Conservation (phyloP, 163 green algal species). For the Scenedesmus sp. region DNA sequence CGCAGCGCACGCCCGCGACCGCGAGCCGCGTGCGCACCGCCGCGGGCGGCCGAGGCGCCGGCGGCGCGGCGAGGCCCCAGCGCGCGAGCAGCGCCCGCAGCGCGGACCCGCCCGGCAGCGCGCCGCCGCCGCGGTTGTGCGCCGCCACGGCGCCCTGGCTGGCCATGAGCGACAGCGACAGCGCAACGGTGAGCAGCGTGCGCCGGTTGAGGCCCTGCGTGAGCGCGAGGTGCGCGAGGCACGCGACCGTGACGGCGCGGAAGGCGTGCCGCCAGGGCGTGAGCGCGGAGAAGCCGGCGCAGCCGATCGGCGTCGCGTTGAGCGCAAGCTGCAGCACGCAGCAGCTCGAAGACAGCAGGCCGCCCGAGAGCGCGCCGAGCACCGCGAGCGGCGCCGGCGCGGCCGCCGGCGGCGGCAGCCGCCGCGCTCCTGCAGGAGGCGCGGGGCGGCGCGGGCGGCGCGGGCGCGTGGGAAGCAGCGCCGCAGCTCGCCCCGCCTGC, state of each 20-base stretch:
- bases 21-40: neutral
- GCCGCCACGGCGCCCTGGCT: constrained; percentile 23
- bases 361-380: too few relatives aligned
- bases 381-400: too few relatives aligned
- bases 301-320: constrained; percentile 43
- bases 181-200: constrained; percentile 3
- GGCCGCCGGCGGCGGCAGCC: too few relatives aligned
- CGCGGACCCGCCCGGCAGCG: neutral
- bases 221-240: constrained; percentile 1
- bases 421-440: too few relatives aligned
- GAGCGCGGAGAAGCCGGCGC: constrained; percentile 20
- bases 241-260: neutral
- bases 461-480: too few relatives aligned
- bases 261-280: constrained; percentile 20
- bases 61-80: neutral
- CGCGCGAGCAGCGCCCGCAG: neutral
- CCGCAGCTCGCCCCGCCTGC: too few relatives aligned
- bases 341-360: neutral
- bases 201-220: constrained; percentile 27
- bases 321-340: constrained; percentile 40
- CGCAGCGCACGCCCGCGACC: constrained; percentile 38
- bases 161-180: constrained; percentile 16
- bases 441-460: too few relatives aligned
- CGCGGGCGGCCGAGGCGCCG: too few relatives aligned
- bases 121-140: constrained; percentile 22